Conservation (phyloP, 2,329 filamentous ascomycete species). For the Colletotrichum sp. region DNA sequence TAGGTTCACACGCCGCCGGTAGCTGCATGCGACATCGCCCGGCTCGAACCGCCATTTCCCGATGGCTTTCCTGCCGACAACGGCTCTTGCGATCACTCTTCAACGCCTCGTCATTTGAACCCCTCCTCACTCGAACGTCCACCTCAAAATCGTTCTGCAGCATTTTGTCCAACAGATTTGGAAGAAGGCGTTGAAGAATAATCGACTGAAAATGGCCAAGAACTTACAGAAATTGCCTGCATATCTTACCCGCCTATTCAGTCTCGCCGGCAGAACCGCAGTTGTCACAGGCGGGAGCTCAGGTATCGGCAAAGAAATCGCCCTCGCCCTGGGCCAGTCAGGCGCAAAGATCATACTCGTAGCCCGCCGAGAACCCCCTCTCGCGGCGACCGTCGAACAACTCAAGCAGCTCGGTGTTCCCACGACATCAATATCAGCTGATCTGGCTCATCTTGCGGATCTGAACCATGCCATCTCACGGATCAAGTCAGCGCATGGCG, state of each 20-base stretch:
- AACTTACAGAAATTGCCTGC: neutral
- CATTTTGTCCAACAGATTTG: neutral
- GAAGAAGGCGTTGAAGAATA: too few relatives aligned
- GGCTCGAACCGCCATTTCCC: neutral
- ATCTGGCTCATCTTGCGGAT: constrained; percentile 24
- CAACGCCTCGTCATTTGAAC: neutral
- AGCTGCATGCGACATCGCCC: constrained; percentile 12
- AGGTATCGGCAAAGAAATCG: constrained; percentile 38
- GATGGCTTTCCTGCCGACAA: neutral
- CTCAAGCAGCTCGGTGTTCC: constrained; percentile 29
- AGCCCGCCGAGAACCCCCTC: constrained; percentile 28
- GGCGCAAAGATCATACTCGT: constrained; percentile 35
- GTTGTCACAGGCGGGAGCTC: constrained; percentile 38
- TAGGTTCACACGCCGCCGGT: neutral
- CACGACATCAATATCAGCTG: constrained; percentile 24
- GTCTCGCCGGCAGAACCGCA: constrained; percentile 32
- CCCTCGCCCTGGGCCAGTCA: constrained; percentile 31
- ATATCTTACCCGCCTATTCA: constrained; percentile 34
- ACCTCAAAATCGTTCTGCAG: neutral
- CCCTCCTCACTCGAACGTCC: neutral
- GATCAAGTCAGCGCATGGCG: constrained; percentile 23
- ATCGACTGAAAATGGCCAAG: neutral
- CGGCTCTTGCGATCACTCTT: neutral
- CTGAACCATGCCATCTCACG: constrained; percentile 25
- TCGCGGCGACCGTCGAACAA: constrained; percentile 27